Evolutionary conservation across 2,329 filamentous ascomycete species (phyloP).

Genomic region (Clonostachys rhizophaga): DNA sequence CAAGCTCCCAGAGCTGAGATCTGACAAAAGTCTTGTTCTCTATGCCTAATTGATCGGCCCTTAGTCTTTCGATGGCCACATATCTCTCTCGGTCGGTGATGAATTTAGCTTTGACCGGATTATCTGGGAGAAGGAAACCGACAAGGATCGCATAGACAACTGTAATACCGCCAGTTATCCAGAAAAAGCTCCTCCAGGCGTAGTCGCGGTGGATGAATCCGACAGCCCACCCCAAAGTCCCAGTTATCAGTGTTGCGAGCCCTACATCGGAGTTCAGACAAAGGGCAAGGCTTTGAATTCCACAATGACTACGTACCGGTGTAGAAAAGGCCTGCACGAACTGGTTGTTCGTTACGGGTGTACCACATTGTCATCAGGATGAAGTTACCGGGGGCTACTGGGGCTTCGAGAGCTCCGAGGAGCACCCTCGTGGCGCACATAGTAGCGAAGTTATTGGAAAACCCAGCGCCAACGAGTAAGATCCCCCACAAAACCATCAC

Average conservation of each 20-base stretch:
- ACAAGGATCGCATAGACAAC: conserved; percentile 48
- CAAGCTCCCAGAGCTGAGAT: conserved; percentile 39
- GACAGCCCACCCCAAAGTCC: conserved; percentile 9
- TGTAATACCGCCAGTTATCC: conserved; percentile 14
- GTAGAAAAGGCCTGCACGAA: conserved; percentile 15
- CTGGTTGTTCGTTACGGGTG: conserved; percentile 13
- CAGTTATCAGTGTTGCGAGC: conserved; percentile 9
- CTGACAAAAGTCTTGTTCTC: conserved; percentile 47
- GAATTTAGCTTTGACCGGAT: conserved; percentile 43
- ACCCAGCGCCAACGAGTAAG: conserved; percentile 16
- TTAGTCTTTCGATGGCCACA: conserved; percentile 41
- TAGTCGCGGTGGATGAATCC: conserved; percentile 6
- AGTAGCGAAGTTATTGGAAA: conserved; percentile 15
- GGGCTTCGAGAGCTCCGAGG: conserved; percentile 21
- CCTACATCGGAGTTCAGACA: too few species aligned
- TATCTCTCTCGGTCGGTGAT: conserved; percentile 36
- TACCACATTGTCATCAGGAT: conserved; percentile 20
- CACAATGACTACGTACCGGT: conserved; percentile 4
- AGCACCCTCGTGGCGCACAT: conserved; percentile 16
- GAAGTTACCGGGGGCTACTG: conserved; percentile 13
- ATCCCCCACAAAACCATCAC: conserved; percentile 15
- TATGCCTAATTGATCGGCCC: conserved; percentile 43
- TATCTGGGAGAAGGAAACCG: conserved; percentile 46
- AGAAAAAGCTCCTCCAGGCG: conserved; percentile 8
- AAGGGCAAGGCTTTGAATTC: too few species aligned